These are phyloP conservation scores for Stephanodiscus minutulus DNA, from an alignment of 108 stramenopile species.

Conservation along the genomic window DNA sequence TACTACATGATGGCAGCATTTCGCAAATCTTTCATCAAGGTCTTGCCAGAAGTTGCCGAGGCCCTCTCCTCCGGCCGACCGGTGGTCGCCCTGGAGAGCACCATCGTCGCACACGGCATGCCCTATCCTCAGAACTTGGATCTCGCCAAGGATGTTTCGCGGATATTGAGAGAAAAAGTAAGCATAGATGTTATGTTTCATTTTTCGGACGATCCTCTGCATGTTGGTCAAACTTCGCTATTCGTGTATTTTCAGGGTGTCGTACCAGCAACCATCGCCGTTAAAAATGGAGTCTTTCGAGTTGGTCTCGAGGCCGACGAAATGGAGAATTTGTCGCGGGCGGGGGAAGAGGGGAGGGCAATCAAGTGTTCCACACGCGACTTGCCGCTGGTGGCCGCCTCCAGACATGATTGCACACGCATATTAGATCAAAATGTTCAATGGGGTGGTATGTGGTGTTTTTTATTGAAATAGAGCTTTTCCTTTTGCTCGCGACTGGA, in stretches of 20 bases:
- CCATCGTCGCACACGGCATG: conserved; percentile 99
- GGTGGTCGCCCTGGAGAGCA: conserved; percentile 95
- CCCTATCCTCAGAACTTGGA: conserved; percentile 96
- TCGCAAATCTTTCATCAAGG: conserved; percentile 11
- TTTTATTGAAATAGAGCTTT: not conserved
- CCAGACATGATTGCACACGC: conserved; percentile 16
- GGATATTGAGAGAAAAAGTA: conserved; percentile 5
- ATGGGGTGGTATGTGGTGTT: conserved; percentile 48
- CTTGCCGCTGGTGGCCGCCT: conserved; percentile 65
- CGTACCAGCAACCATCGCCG: conserved; percentile 92
- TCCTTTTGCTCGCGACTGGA: not conserved
- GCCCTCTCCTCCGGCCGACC: conserved; percentile 36
- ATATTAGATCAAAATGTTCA: conserved; percentile 24
- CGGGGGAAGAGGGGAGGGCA: conserved; percentile 74
- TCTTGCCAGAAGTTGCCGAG: conserved; percentile 40
- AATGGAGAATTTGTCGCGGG: conserved; percentile 78
- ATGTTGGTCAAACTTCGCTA: not conserved
- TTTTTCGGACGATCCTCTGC: not conserved
- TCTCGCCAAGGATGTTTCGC: conserved; percentile 52
- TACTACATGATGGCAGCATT: no score
- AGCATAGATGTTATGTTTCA: not conserved
- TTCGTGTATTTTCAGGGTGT: conserved; percentile 60
- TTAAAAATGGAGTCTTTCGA: conserved; percentile 77
- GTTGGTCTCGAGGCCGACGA: conserved; percentile 87
- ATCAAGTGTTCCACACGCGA: conserved; percentile 93